Evolutionary conservation across 176 grass and related monocot species (phyloP).

Genomic region (Musa acuminata): DNA sequence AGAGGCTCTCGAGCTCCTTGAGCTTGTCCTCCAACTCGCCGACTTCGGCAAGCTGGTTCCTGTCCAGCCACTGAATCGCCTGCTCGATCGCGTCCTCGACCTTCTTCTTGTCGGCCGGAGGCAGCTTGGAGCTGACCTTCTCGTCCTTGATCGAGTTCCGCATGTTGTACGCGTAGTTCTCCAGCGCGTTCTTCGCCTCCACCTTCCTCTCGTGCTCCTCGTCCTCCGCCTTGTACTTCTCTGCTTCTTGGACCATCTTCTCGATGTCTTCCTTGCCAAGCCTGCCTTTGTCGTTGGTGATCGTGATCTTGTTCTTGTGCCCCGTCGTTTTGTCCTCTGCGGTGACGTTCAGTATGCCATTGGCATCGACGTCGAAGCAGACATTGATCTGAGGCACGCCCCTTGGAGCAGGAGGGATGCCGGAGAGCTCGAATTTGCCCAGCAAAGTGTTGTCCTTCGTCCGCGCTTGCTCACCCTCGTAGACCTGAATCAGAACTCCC

Average conservation of each 20-base stretch:
- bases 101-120: constrained; percentile 47
- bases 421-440: constrained; percentile 14
- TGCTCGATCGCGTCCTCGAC: constrained; percentile 48
- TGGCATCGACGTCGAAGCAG: constrained; percentile 12
- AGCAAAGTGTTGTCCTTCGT: constrained; percentile 6
- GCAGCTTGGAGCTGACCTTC: neutral
- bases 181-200: constrained; percentile 9
- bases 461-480: neutral
- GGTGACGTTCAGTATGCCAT: neutral
- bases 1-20: constrained; percentile 11
- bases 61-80: constrained; percentile 56
- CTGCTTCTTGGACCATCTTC: constrained; percentile 3
- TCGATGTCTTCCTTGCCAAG: constrained; percentile 13
- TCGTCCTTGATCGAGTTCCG: neutral
- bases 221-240: constrained; percentile 12
- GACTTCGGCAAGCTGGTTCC: constrained; percentile 31
- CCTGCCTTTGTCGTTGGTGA: constrained; percentile 16
- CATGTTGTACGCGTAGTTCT: constrained; percentile 11
- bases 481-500: constrained; percentile 1
- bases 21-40: constrained; percentile 9
- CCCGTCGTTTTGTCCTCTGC: constrained; percentile 9
- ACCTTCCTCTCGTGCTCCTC: constrained; percentile 16
- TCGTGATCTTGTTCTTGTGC: neutral
- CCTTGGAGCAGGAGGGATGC: neutral
- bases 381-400: constrained; percentile 14